A percentile compares a stretch with the other conserved stretches of the same genome.
These are phyloP conservation scores for Castanopsis chinensis DNA, from an alignment of 306 rosid genomes.

Conservation along the genomic window DNA sequence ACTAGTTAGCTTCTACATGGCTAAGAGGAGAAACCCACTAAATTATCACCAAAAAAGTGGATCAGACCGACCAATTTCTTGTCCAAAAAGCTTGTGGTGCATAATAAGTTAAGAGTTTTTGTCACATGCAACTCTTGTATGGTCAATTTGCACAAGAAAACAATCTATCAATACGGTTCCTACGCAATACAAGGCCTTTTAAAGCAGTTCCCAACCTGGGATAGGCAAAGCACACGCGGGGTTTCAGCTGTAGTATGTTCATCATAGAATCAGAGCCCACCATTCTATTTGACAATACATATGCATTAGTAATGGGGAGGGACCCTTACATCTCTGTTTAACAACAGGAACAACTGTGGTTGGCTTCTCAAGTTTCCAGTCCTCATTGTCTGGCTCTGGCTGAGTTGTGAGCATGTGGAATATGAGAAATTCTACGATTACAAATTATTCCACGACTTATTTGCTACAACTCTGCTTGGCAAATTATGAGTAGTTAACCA, in stretches of 20 bases:
- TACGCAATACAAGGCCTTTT: conserved; percentile 11
- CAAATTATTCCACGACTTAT: no score
- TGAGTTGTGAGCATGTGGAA: conserved; percentile 34
- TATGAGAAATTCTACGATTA: no score
- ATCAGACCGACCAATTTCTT: conserved; percentile 18
- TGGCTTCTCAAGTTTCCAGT: conserved; percentile 28
- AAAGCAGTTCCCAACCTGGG: conserved; percentile 27
- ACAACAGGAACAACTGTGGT: conserved; percentile 46
- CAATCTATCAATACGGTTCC: conserved; percentile 12
- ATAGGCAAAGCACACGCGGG: conserved; percentile 36
- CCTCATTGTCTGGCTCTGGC: conserved; percentile 12
- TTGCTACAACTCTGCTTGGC: no score
- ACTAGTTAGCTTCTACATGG: not conserved
- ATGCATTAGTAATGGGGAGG: conserved; percentile 4
- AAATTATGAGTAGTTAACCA: no score
- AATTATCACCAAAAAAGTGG: conserved; percentile 5
- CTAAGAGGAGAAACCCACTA: conserved; percentile 10
- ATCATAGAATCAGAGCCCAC: conserved; percentile 33
- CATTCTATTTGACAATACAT: not conserved
- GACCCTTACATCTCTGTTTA: conserved; percentile 26
- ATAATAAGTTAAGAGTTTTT: not conserved
- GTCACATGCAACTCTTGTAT: conserved; percentile 10
- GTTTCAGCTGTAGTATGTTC: conserved; percentile 34
- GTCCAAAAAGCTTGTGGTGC: conserved; percentile 18
- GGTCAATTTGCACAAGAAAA: conserved; percentile 25